Evolutionary conservation across 169 alveolate genomes (phyloP), one percentile per base, ranked within the genome.

Genomic region (Plasmodium cynomolgi): DNA sequence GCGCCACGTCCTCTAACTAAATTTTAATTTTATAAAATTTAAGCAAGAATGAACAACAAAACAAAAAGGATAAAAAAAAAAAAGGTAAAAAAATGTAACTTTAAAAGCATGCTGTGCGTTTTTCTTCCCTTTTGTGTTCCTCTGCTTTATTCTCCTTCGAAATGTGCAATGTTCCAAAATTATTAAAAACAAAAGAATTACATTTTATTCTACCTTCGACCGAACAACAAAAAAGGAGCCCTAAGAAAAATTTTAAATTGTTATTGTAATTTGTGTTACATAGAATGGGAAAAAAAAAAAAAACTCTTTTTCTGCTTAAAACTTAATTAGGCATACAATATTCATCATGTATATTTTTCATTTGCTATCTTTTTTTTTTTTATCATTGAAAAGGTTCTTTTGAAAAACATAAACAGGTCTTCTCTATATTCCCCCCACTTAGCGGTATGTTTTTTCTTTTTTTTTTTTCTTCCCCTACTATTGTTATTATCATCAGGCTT

Each of bases 401-500:
- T 29, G 26, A 26, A 62, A 71, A 68, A 84, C 7, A 39, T 39
- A 68, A 41, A 44, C 29, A 31, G 8, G 54, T 17, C 37, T 77
- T 34, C 37, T 47, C 37, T 77, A 23, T 50, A 26, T 83, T 83
- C n/a, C 39, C 71, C 81, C 68, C 68, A n/a, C 41, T 17, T 68
- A 26, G 31, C n/a, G 41, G 41, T 68, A 68, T 68, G 37, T 58
- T 54, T 77, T 33, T 85, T 37, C 17, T 3, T 39, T 62, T 34
- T 62, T 9, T 0, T 34, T 5, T 39, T 8, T 34, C 50, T 31
- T 71, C 20, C 75, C 93, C 68, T 79, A 86, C 93, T 86, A 86
- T 75, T 33, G 93, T 86, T 86, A 86, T 86, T 50, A 86, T 86
- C 93, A 86, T 86, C 33, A 86, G 81, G 41, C 93, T 86, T 75